Base-by-base conservation (phyloP, 1,139 yeast genomes). In the Sugiyamaella xylanicola region DNA sequence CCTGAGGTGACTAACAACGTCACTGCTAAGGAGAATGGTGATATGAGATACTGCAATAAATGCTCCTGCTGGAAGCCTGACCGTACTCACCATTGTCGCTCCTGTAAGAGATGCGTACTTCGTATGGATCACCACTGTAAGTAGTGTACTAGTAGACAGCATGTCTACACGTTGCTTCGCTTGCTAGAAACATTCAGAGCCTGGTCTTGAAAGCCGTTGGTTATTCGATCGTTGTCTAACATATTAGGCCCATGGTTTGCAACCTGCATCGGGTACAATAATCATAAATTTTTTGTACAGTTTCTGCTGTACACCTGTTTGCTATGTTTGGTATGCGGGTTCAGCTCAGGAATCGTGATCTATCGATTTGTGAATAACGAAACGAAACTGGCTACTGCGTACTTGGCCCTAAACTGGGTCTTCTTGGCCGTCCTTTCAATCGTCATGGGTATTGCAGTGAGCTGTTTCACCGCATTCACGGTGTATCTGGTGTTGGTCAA, bases 21-120 rank as follows among this genome's bases (percentile, higher is more conserved):
- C 45, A 72, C 72, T 20, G 75, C 79, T 13, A 73, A 76, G 58
- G 72, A 72, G 40, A 71, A 75, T 65, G 83, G 81, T 59, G 74
- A 75, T 27, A 78, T 76, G 70, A 72, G 92, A 55, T 82, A 74
- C 65, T 88, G 97, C 69, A 74, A 76, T 54, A 87, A 85, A 63
- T 93, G 99, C 70, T 68, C 74, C 46, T 85, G 83, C 48, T 91
- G 96, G 95, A 93, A 93, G 68, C 99, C 99, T 0, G 98, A 93
- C 68, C 74, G 99, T 56, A 65, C 77, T 1, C 78, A 75, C 55
- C 78, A 75, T 57, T 75, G 78, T 63, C 62, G 73, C 19, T 60
- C 69, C 20, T 75, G 78, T 59, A 63, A 69, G 35, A 56, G 59
- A 37, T 75, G 78, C 56, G 63, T 72, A 11, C 61, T 75, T 45